Base-by-base conservation (phyloP, 257 asterid genomes). In the Plantago ovata region DNA sequence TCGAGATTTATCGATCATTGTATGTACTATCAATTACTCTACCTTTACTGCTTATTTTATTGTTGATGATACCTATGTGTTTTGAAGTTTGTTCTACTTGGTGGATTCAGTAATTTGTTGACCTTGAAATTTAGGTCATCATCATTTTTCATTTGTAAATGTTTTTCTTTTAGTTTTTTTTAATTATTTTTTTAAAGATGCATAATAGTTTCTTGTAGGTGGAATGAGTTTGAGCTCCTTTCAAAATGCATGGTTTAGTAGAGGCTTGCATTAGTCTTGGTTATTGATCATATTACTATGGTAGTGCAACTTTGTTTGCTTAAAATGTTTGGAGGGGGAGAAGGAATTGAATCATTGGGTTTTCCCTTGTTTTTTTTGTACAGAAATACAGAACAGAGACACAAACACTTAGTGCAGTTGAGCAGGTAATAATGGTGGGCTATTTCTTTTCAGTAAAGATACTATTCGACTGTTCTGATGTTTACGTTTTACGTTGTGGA, bases 1-100 rank as follows among this genome's bases (percentile, higher is more conserved):
- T 45, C 93, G 86, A 75, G 98, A 89, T 77, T 89, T 93, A 61
- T 81, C 97, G 0, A 67, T 82, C 75, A 76, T 88, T 60, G 96
- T 88, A 79, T 38, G 84, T 18, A n/a, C n/a, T n/a, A 7, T 46
- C 10, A 58, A 41, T 72, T 66, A 52, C 69, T 58, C 54, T 65
- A 51, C 56, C 53, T 46, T 13, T 47, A 13, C 9, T 43, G 38
- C 51, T 40, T 41, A 12, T 60, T 61, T 3, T 38, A 47, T 14
- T 46, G 18, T 5, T n/a, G 51, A 46, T 46, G 18, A 46, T 16
- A 46, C 15, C 0, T 14, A 6, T 46, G n/a, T 15, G 9, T 11
- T 44, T 55, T 50, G 38, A 39, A 14, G 18, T 51, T 38, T 22
- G 32, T 61, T 20, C 38, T 42, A 56, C 14, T 49, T 22, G 33